A percentile compares a stretch with the other conserved stretches of the same genome.
Evolutionary conservation across 1,284 basidiomycete species (phyloP).

Genomic region (Ustilago cynodontis): DNA sequence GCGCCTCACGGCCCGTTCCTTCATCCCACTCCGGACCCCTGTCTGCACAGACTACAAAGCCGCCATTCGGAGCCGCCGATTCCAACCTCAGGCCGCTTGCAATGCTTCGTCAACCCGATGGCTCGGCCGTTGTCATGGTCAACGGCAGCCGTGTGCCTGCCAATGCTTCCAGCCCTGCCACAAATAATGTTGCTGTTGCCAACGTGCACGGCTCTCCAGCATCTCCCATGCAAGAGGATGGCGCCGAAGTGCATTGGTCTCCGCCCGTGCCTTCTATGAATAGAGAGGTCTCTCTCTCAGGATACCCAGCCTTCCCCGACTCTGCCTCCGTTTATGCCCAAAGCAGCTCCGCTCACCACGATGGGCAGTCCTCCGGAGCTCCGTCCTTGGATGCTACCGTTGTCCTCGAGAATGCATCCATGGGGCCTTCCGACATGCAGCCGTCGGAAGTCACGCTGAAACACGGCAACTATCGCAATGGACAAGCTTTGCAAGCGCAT

Average conservation of each 20-base stretch:
- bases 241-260: slow-evolving; percentile 47
- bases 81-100: slow-evolving; percentile 39
- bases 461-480: slow-evolving; percentile 22
- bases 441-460: slow-evolving; percentile 35
- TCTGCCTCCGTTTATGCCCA: slow-evolving; percentile 55
- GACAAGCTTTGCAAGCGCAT: slow-evolving; percentile 36
- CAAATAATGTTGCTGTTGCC: slow-evolving; percentile 7
- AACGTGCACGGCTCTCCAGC: slow-evolving; percentile 20
- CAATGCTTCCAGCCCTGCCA: background rate
- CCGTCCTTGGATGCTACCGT: slow-evolving; percentile 32
- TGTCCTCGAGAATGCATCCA: slow-evolving; percentile 26
- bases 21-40: slow-evolving; percentile 54
- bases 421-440: slow-evolving; percentile 30
- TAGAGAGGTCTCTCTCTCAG: slow-evolving; percentile 42
- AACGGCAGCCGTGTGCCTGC: slow-evolving; percentile 19
- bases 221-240: slow-evolving; percentile 56
- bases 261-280: slow-evolving; percentile 20
- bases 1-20: slow-evolving; percentile 41
- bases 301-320: slow-evolving; percentile 61
- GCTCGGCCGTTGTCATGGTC: slow-evolving; percentile 28
- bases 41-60: slow-evolving; percentile 29
- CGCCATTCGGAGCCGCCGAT: slow-evolving; percentile 54
- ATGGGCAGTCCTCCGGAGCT: slow-evolving; percentile 24
- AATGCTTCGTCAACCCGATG: slow-evolving; percentile 37
- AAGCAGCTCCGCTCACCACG: slow-evolving; percentile 45